Base-by-base conservation (phyloP, 2,329 filamentous ascomycete species). In the Zymoseptoria tritici region DNA sequence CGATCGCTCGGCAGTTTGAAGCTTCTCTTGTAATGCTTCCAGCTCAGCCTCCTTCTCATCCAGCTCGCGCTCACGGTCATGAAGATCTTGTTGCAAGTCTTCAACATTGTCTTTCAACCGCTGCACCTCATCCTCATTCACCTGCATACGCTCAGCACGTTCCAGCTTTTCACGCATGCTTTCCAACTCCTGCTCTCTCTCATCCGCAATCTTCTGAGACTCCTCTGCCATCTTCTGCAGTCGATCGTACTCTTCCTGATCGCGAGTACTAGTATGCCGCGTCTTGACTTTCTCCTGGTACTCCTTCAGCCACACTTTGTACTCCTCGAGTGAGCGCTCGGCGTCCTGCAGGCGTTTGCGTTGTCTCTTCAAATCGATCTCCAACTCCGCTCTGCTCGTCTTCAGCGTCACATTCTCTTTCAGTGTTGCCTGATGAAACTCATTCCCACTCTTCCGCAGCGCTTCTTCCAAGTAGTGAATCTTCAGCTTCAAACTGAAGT, bases 351-450 rank as follows among this genome's bases (percentile, higher is more conserved):
- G 80, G 49, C 88, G 87, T 73, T 96, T 97, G 72, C 89, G 90
- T 77, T 93, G 94, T 65, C 86, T 86, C 66, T 89, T 85, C 19
- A 99, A 81, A 68, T 99, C 94, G 61, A 87, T 85, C 72, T 94
- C 87, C 84, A 97, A 89, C 0, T 90, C 93, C 61, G 95, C 85
- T 71, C 90, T 90, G 76, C 94, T 88, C 60, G 96, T 91, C 74
- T 97, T 97, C 57, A 99, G 84, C 66, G 96, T 92, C 3, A 94
- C 95, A 72, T 99, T 99, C 75, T 99, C 94, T 72, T 90, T 91
- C 26, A 99, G 79, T 3, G 93, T 91, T 29, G 86, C 85, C 73
- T 96, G 89, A 69, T 92, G 95, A 78, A 92, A 94, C 58, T 92
- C 91, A 7, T 90, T 91, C 0, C 93, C 93, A 57, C 88, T 85